A percentile compares a stretch with the other conserved stretches of the same genome.
phyloP scores from a whole-genome alignment of 163 green algal species.

The Prototheca cutis region DNA sequence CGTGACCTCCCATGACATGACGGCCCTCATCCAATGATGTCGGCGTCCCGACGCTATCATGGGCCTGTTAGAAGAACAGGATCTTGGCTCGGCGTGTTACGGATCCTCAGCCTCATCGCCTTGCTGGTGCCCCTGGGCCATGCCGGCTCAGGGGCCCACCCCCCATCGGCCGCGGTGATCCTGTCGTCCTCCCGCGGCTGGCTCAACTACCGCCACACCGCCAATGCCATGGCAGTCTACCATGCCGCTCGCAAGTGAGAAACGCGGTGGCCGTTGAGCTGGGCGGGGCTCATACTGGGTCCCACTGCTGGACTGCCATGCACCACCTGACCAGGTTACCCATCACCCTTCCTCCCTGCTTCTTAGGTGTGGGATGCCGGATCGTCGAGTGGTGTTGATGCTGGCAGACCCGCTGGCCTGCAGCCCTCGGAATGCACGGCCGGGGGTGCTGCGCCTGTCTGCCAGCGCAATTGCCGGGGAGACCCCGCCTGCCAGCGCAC shows the following conservation, averaged over 20 bases:
- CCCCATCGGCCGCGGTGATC: background rate
- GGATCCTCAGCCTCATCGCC: too few relatives aligned
- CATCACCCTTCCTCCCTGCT: too few relatives aligned
- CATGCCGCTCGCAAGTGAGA: conserved; percentile 46
- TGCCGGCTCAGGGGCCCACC: too few relatives aligned
- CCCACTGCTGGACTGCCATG: background rate
- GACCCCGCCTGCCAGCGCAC: background rate
- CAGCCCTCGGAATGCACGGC: conserved; percentile 72
- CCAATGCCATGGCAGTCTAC: conserved; percentile 89
- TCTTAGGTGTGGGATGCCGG: conserved; percentile 82
- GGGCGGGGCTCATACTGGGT: background rate
- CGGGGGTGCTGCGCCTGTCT: conserved; percentile 43
- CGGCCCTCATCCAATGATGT: too few relatives aligned
- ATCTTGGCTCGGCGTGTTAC: too few relatives aligned
- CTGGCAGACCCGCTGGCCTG: conserved; percentile 82
- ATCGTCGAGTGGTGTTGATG: conserved; percentile 90
- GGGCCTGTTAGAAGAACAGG: too few relatives aligned
- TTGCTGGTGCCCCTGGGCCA: too few relatives aligned
- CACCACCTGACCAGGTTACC: background rate
- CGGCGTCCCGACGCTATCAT: too few relatives aligned
- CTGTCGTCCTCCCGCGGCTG: conserved; percentile 56
- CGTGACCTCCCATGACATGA: too few relatives aligned
- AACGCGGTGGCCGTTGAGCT: background rate
- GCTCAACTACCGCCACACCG: conserved; percentile 91
- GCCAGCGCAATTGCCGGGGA: too few relatives aligned